Base-by-base conservation (phyloP, 2,329 filamentous ascomycete genomes). In the Penicillium nordicum region DNA sequence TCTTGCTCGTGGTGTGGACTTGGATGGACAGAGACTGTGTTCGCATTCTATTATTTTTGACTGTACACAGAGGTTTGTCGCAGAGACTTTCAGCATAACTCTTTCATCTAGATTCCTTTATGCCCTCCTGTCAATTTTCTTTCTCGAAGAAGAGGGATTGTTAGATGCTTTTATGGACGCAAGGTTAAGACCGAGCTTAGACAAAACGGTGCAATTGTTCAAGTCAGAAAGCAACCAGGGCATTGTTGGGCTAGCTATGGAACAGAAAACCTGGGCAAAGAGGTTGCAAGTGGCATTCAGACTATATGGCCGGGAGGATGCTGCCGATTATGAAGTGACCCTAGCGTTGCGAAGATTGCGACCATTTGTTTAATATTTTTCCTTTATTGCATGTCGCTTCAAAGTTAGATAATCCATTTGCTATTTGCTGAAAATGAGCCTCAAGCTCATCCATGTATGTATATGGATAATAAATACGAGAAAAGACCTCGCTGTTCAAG, bases 361-460 rank as follows among this genome's bases (percentile, higher is more conserved):
- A 5, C 8, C 12, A n/a, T 36, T 34, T 23, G 16, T 12, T 16
- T 25, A 10, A 36, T 34, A 11, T 2, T 23, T 36, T 36, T 12
- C 18, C 18, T 46, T 23, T 46, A 14, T 12, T 25, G 5, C 9
- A n/a, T 23, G 23, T 21, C 7, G 30, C 18, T 23, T 34, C 18
- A 1, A 34, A 36, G 12, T 41, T 21, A 32, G 5, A 41, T 27
- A 16, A 25, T 55, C 30, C 55, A 63, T 60, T 62, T 60, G 60
- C 16, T 64, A 68, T 67, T 63, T 63, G 64, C 55, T 58, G 48
- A 51, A 50, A 30, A 41, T 38, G 63, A 61, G 65, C 59, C 36
- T 65, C 37, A 38, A 50, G 58, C 58, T 60, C 57, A 60, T 52
- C 44, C 43, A 60, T 57, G 54, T 67, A 63, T 66, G 58, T 69